These are phyloP conservation scores for Cytospora chrysosperma DNA, from an alignment of 2,329 filamentous ascomycete species.

Conservation along the genomic window DNA sequence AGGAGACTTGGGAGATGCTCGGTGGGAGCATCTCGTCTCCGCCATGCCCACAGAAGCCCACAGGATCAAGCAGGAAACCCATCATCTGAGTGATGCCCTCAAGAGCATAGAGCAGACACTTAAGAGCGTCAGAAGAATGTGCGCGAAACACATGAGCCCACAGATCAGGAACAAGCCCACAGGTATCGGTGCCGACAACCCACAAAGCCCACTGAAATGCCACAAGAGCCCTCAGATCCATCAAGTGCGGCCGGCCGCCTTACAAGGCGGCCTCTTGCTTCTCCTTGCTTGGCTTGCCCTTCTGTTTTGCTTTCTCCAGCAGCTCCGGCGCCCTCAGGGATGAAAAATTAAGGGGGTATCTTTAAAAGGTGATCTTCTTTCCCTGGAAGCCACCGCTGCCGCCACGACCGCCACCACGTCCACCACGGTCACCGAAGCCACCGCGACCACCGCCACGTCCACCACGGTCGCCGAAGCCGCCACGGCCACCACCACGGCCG, in stretches of 20 bases:
- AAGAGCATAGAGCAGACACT: constrained; percentile 34
- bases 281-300: constrained; percentile 34
- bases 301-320: not conserved
- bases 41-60: constrained; percentile 22
- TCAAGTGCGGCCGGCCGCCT: constrained; percentile 40
- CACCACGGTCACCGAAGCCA: constrained; percentile 43
- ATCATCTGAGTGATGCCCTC: constrained; percentile 26
- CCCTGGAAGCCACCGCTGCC: constrained; percentile 64
- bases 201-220: constrained; percentile 53
- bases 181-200: constrained; percentile 58
- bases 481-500: constrained; percentile 41
- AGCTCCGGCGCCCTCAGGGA: not conserved
- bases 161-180: constrained; percentile 46
- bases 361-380: constrained; percentile 73
- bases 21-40: constrained; percentile 22
- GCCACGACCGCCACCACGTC: constrained; percentile 37
- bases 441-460: constrained; percentile 38
- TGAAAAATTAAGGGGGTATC: constrained; percentile 13
- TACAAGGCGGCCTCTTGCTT: constrained; percentile 71
- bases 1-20: constrained; percentile 24
- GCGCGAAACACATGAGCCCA: constrained; percentile 31
- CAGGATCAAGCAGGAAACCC: constrained; percentile 29
- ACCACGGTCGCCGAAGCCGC: constrained; percentile 44
- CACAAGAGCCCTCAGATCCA: constrained; percentile 46
- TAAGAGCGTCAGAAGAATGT: constrained; percentile 20